A percentile compares a stretch with the other conserved stretches of the same genome.
Evolutionary conservation across 2,329 filamentous ascomycete genomes (phyloP).

Genomic region (Cyphellophora europaea): DNA sequence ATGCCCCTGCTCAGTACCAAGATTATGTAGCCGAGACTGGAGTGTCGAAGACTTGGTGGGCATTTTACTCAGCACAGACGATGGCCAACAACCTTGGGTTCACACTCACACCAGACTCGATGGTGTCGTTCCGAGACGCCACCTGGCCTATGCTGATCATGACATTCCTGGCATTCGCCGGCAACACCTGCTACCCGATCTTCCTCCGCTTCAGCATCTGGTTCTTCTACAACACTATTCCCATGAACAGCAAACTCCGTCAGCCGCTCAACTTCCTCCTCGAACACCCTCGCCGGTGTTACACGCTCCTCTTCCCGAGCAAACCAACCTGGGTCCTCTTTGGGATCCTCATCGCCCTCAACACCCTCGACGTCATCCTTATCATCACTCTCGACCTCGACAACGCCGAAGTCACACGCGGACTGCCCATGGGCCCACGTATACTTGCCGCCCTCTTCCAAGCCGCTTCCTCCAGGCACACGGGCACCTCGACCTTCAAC

Average conservation of each 20-base stretch:
- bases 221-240: slow-evolving; percentile 40
- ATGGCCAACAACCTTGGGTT: slow-evolving; percentile 46
- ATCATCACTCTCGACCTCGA: slow-evolving; percentile 35
- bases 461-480: slow-evolving; percentile 40
- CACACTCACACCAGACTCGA: slow-evolving; percentile 46
- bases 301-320: slow-evolving; percentile 53
- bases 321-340: slow-evolving; percentile 51
- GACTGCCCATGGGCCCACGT: slow-evolving; percentile 35
- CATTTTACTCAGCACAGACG: slow-evolving; percentile 41
- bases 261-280: slow-evolving; percentile 48
- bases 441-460: slow-evolving; percentile 52
- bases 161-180: slow-evolving; percentile 26
- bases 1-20: slow-evolving; percentile 36
- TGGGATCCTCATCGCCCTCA: slow-evolving; percentile 41
- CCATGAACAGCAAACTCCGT: slow-evolving; percentile 29
- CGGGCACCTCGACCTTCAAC: slow-evolving; percentile 41
- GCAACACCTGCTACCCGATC: slow-evolving; percentile 40
- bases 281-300: slow-evolving; percentile 54
- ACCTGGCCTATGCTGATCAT: slow-evolving; percentile 26
- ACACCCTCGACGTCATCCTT: slow-evolving; percentile 43
- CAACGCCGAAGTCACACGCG: slow-evolving; percentile 35
- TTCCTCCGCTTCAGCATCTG: slow-evolving; percentile 51
- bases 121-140: slow-evolving; percentile 23
- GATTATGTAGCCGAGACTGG: slow-evolving; percentile 36
- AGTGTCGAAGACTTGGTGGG: slow-evolving; percentile 32